Conservation (phyloP, 148 eudicot species). For the Tetragonia tetragonoides region DNA sequence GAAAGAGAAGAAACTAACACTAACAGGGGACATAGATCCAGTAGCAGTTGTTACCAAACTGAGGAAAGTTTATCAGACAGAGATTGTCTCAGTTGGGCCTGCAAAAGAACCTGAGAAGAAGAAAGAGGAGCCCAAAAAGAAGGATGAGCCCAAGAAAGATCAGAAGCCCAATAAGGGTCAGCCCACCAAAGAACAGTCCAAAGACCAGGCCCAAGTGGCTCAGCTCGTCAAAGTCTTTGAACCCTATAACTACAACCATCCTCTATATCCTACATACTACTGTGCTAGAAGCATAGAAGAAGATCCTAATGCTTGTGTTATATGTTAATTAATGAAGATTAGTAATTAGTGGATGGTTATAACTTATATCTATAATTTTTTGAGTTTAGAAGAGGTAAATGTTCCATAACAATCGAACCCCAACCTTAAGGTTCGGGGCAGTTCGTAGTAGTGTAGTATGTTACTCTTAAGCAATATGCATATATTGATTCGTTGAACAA, state of each 20-base stretch:
- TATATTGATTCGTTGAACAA: too few relatives aligned
- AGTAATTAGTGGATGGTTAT: too few relatives aligned
- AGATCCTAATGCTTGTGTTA: constrained; percentile 56
- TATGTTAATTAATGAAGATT: constrained; percentile 31
- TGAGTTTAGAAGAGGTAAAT: not conserved
- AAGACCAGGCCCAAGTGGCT: constrained; percentile 3
- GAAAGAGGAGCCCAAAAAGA: constrained; percentile 32
- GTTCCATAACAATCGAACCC: too few relatives aligned
- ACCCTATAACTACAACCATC: not conserved
- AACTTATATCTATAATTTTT: not conserved
- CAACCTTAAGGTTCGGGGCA: too few relatives aligned
- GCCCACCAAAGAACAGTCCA: constrained; percentile 7
- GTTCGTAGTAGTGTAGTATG: too few relatives aligned
- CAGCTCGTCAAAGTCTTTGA: not conserved
- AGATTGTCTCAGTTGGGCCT: constrained; percentile 55
- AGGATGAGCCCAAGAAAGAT: constrained; percentile 15
- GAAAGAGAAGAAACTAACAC: constrained; percentile 55
- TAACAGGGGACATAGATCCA: constrained; percentile 61
- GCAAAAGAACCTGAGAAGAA: constrained; percentile 53
- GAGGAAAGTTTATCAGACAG: constrained; percentile 48
- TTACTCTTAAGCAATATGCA: too few relatives aligned
- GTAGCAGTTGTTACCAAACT: constrained; percentile 46
- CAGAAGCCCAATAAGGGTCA: constrained; percentile 26
- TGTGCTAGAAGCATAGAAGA: constrained; percentile 39
- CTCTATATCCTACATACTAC: not conserved